Base-by-base conservation (phyloP, 169 alveolate genomes). In the Cryptosporidium tyzzeri region DNA sequence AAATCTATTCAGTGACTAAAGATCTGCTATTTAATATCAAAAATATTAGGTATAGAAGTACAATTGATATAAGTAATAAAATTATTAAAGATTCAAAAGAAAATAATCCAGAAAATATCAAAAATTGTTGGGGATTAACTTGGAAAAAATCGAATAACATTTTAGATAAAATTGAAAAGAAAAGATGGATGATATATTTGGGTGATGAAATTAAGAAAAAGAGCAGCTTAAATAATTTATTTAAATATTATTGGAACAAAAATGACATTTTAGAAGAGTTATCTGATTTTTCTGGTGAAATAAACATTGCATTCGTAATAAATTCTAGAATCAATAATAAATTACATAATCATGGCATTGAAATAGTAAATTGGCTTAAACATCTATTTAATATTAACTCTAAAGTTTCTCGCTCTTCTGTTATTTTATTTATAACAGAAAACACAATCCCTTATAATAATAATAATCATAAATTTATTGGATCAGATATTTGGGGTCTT, bases 401-500 rank as follows among this genome's bases (percentile, higher is more conserved):
- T 14, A 73, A 59, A 21, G 26, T 41, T 33, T 33, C 86, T 31
- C 29, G 16, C 3, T 18, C 59, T 33, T 51, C 48, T 6, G 16
- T 23, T 12, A 26, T 73, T 23, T 21, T 73, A 12, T 73, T 73
- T 37, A 73, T 73, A 5, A 73, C 86, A 53, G 86, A 53, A 53
- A 55, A 55, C n/a, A 12, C 61, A 31, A 55, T 73, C 37, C 55
- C 86, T n/a, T 33, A 53, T 73, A 16, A 18, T 33, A 53, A 23
- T 0, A 14, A 35, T 6, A 53, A 73, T 35, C 7, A 39, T 31
- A 73, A 39, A 12, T n/a, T 73, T 37, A 53, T 21, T 53, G 86
- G 89, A 12, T 80, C 89, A 4, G 89, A 80, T 62, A 29, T 80
- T 48, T 80, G 89, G 89, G 89, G 89, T 7, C 48, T 80, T 44